These are phyloP conservation scores for Arabidopsis arenosa DNA, from an alignment of 345 rosid genomes.

Conservation along the genomic window DNA sequence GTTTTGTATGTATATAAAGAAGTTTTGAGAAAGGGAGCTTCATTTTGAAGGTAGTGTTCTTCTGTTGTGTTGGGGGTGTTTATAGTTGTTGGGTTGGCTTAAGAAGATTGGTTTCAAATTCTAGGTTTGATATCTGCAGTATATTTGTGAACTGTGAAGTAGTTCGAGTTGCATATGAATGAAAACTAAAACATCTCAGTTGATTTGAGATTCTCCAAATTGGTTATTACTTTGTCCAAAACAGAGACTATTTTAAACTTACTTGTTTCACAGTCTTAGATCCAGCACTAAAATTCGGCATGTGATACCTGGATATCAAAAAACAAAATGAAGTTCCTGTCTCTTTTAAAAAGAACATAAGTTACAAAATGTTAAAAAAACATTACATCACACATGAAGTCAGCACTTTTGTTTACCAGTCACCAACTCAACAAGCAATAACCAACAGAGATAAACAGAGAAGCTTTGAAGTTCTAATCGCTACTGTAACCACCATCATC, in stretches of 20 bases:
- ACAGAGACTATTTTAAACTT: neutral
- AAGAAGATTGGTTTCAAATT: slow-evolving; percentile 22
- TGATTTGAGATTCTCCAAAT: neutral
- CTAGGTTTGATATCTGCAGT: slow-evolving; percentile 28
- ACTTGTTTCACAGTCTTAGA: slow-evolving; percentile 13
- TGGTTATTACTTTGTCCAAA: neutral
- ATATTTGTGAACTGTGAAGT: slow-evolving; percentile 40
- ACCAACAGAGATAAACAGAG: slow-evolving; percentile 13
- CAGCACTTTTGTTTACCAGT: slow-evolving; percentile 9
- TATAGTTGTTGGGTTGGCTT: slow-evolving; percentile 40
- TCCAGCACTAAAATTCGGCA: neutral
- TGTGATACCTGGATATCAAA: slow-evolving; percentile 3
- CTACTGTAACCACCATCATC: slow-evolving; percentile 77
- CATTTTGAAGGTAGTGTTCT: slow-evolving; percentile 34
- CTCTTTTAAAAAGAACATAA: neutral
- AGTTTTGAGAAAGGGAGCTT: slow-evolving; percentile 42
- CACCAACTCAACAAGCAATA: slow-evolving; percentile 28
- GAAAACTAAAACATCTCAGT: slow-evolving; percentile 6
- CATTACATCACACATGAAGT: slow-evolving; percentile 32
- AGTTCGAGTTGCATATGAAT: slow-evolving; percentile 22
- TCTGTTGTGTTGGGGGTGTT: slow-evolving; percentile 30
- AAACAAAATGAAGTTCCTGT: slow-evolving; percentile 19
- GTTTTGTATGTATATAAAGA: slow-evolving; percentile 38
- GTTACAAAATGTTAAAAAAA: neutral
- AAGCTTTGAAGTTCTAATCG: slow-evolving; percentile 56